phyloP scores from a whole-genome alignment of 768 basidiomycete genomes.

The Trametes punicea region DNA sequence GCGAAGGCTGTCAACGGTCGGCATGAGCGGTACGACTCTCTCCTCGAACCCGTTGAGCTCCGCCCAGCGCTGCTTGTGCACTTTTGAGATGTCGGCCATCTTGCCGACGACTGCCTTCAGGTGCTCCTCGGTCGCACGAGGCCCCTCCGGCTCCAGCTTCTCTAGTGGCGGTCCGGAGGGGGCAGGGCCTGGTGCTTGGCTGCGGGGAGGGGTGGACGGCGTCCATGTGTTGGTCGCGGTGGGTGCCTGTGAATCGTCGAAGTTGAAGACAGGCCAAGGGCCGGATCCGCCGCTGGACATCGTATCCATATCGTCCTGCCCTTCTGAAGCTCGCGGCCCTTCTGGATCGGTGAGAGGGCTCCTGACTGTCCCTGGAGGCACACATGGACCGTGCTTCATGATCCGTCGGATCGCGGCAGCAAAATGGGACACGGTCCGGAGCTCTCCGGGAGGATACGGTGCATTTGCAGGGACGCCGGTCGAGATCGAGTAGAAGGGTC shows the following conservation, averaged over 20 bases:
- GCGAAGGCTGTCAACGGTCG: not conserved
- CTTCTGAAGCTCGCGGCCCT: no score
- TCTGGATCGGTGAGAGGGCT: not conserved
- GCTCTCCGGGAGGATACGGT: not conserved
- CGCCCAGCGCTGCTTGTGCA: not conserved
- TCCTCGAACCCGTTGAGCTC: not conserved
- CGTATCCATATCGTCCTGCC: no score
- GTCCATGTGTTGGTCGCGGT: not conserved
- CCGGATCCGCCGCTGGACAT: no score
- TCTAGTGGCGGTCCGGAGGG: not conserved
- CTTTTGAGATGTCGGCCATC: conserved; percentile 3
- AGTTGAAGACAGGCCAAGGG: not conserved
- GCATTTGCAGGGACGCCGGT: not conserved
- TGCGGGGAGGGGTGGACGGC: not conserved
- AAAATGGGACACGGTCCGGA: not conserved
- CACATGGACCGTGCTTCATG: not conserved
- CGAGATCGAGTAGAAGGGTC: not conserved
- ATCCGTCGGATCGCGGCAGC: not conserved
- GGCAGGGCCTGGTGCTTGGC: no score
- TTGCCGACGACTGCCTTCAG: conserved; percentile 1
- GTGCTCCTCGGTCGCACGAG: not conserved
- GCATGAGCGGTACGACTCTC: no score
- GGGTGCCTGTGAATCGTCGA: not conserved
- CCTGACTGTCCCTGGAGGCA: no score
- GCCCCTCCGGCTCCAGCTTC: not conserved